Base-by-base conservation (phyloP, 2,329 filamentous ascomycete genomes). In the Microascus cirrosus region DNA sequence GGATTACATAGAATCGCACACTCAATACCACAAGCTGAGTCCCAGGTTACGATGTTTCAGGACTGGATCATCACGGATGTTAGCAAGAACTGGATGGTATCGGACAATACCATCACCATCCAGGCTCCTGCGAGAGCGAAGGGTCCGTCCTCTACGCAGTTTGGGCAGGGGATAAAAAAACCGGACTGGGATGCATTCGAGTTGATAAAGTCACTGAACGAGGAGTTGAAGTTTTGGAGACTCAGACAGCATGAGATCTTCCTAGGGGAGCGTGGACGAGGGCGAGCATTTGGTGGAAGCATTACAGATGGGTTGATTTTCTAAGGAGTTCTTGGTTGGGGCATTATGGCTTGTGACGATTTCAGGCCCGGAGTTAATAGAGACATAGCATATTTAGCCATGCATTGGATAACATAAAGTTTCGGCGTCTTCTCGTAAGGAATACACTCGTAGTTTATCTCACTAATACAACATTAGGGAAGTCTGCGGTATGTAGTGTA, bases 11-110 rank as follows among this genome's bases (percentile, higher is more conserved):
- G 55, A 20, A 34, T 34, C 6, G 28, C 51, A 32, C 8, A 28
- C 13, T 60, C 22, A 53, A 32, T 35, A 22, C 50, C 32, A 20
- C 32, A 18, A 39, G 25, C 51, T 20, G 50, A 56, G 25, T n/a
- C 51, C 13, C 56, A 74, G 28, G 64, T 75, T 10, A 63, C 67
- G 34, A 69, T 61, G 50, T 80, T 81, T 58, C 66, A 68, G 7
- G 68, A 70, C 18, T 71, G 71, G 54, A 76, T 81, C 42, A 58
- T 71, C 5, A 68, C 70, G 10, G 77, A 81, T 50, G 71, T 80
- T 12, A 65, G 66, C 3, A 71, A 69, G 52, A 76, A 73, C 50
- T 81, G 79, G 79, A 59, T 70, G 8, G 63, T 68, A 1, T 65
- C 65, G 20, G 55, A 57, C 12, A 24, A 24, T 24, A 22, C 25